Evolutionary conservation across 768 basidiomycete species (phyloP).

Genomic region (Tephrocybe rancida): DNA sequence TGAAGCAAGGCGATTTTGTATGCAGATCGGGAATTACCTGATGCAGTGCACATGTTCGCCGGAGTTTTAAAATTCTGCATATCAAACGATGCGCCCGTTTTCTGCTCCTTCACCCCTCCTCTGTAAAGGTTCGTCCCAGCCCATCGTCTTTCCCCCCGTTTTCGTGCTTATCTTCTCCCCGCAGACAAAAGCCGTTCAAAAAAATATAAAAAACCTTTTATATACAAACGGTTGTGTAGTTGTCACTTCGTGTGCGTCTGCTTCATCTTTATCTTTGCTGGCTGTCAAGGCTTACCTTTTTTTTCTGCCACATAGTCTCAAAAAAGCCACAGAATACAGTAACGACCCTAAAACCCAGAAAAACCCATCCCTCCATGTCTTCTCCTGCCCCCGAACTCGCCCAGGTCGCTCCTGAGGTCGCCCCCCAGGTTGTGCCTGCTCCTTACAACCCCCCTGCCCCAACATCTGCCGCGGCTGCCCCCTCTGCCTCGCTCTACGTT

Average conservation of each 20-base stretch:
- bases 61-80: slow-evolving; percentile 42
- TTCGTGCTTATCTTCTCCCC: slow-evolving; percentile 4
- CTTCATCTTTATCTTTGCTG: slow-evolving; percentile 8
- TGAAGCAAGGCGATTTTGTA: background rate
- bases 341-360: slow-evolving; percentile 68
- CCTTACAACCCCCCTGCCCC: slow-evolving; percentile 64
- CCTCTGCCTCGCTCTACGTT: slow-evolving; percentile 95
- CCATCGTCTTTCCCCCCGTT: background rate
- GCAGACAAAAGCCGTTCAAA: slow-evolving; percentile 61
- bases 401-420: slow-evolving; percentile 50
- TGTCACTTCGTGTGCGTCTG: slow-evolving; percentile 63
- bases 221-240: slow-evolving; percentile 78
- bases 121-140: slow-evolving; percentile 57
- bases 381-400: slow-evolving; percentile 54
- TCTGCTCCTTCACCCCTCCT: slow-evolving; percentile 55
- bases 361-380: slow-evolving; percentile 53
- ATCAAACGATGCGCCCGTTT: slow-evolving; percentile 36
- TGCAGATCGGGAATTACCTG: background rate
- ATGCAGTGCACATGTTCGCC: slow-evolving; percentile 15
- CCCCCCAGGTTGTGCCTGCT: slow-evolving; percentile 45
- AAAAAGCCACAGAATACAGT: slow-evolving; percentile 85
- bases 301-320: slow-evolving; percentile 41
- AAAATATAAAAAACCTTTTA: slow-evolving; percentile 68
- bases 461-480: slow-evolving; percentile 59
- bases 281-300: slow-evolving; percentile 9